Evolutionary conservation across 352 stramenopile genomes (phyloP), one percentile per base, ranked within the genome.

Genomic region (Globisporangium nagaii): DNA sequence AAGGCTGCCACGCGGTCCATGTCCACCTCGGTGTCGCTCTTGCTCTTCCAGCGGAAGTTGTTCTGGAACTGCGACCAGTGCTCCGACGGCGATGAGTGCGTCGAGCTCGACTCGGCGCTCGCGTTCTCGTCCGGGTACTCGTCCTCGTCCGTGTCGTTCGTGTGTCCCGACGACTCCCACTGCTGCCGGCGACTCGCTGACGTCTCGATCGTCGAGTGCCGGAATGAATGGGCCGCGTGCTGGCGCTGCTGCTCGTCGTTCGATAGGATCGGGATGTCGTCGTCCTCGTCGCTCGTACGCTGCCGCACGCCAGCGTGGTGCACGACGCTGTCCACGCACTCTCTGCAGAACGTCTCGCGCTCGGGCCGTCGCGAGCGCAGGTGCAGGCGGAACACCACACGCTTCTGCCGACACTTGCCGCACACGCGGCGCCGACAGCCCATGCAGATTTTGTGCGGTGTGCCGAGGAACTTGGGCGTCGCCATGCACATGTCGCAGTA

Each of bases 361-460:
- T 68, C 63, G 0, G 77, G 73, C 20, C 68, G 69, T 7, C 72
- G 68, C 27, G 70, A 73, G 1, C 74, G 75, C 19, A 67, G 27
- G 31, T 78, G 63, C 1, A 86, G 60, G 0, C 68, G 68, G 48
- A 88, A 88, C 1, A 86, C 63, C 2, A 58, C 70, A 42, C 74
- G 75, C 57, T 57, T 70, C 25, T 83, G 59, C 4, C 69, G 66
- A 36, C 77, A 88, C 32, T 69, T 73, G 20, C 41, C 52, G 46
- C 77, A 88, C 20, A 79, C 68, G n/a, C 75, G 75, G 13, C 66
- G 70, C 8, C 73, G 65, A 51, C 77, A 88, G n/a, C 74, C 77
- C 57, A 73, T 68, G 43, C 77, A 88, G 8, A 66, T 17, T 45
- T 74, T 68, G 44, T 77, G 70, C 31, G 56, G n/a, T 24, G 62